A percentile compares a stretch with the other conserved stretches of the same genome.
phyloP scores from a whole-genome alignment of 306 rosid genomes.

The apple (Malus domestica) region ASM211411v1 NC_041793.1:32156001-32156500 shows the following conservation, averaged over 20 bases:
- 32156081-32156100: conserved; percentile 6
- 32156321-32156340: background rate
- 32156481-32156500: too few species aligned
- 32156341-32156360: too few species aligned
- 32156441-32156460: too few species aligned
- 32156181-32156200: conserved; percentile 96
- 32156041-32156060: conserved; percentile 96
- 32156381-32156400: too few species aligned
- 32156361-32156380: too few species aligned
- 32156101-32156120: conserved; percentile 10
- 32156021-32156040: conserved; percentile 77
- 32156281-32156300: background rate
- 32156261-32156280: background rate
- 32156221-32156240: background rate
- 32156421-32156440: too few species aligned
- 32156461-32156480: too few species aligned
- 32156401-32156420: too few species aligned
- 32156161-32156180: conserved; percentile 91
- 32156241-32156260: background rate
- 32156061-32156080: conserved; percentile 11
- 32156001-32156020: conserved; percentile 89
- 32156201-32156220: conserved; percentile 39
- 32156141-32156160: conserved; percentile 96
- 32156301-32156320: background rate
- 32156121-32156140: conserved; percentile 76